A percentile compares a stretch with the other conserved stretches of the same genome.
These are phyloP conservation scores for Maudiozyma saulgeensis DNA, from an alignment of 805 yeast species.

Conservation along the genomic window DNA sequence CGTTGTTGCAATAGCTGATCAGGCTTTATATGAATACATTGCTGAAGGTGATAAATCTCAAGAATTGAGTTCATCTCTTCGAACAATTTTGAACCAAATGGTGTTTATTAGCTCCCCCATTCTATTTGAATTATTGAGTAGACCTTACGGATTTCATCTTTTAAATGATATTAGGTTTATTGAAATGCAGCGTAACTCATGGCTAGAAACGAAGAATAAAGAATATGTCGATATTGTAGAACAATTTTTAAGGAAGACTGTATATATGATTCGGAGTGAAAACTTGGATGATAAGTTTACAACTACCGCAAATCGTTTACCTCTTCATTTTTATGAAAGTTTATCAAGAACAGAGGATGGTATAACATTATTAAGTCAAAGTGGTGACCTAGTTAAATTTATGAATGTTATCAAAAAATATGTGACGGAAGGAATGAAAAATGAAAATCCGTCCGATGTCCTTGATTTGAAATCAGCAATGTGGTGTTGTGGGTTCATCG, in stretches of 20 bases:
- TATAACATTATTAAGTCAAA: constrained; percentile 44
- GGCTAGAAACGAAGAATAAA: constrained; percentile 45
- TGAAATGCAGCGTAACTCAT: constrained; percentile 53
- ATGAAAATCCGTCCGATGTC: constrained; percentile 24
- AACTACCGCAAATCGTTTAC: constrained; percentile 26
- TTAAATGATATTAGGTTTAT: constrained; percentile 51
- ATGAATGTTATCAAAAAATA: constrained; percentile 29
- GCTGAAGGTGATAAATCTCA: constrained; percentile 31
- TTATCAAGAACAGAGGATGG: constrained; percentile 79
- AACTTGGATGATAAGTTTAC: not conserved
- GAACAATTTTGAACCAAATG: constrained; percentile 33
- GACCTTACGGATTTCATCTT: constrained; percentile 61
- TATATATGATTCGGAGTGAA: not conserved
- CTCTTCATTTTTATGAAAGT: constrained; percentile 70
- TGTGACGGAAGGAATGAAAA: constrained; percentile 13
- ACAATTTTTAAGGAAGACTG: constrained; percentile 20
- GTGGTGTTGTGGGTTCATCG: constrained; percentile 84
- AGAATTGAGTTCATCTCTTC: constrained; percentile 16
- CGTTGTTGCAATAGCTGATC: constrained; percentile 49
- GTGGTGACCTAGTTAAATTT: constrained; percentile 37
- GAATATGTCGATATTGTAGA: constrained; percentile 44
- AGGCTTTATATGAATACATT: constrained; percentile 43
- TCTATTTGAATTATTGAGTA: constrained; percentile 52
- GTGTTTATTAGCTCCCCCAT: constrained; percentile 47
- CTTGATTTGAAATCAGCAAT: constrained; percentile 58